These are phyloP conservation scores for Rhizoctonia solani DNA, from an alignment of 1,284 basidiomycete genomes.

Conservation along the genomic window DNA sequence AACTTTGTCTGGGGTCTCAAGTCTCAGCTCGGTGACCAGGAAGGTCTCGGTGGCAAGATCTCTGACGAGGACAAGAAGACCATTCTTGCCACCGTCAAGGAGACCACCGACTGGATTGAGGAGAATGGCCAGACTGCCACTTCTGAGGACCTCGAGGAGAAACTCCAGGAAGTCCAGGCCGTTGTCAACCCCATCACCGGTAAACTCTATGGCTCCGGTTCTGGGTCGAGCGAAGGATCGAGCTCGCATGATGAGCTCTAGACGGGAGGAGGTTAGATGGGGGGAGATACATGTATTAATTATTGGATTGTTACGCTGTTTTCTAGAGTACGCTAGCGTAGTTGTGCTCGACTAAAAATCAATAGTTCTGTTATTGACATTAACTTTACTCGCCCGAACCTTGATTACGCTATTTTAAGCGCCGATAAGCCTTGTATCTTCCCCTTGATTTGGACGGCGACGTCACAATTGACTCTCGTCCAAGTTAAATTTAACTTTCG, in stretches of 20 bases:
- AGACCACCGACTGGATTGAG: slow-evolving; percentile 90
- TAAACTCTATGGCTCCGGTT: slow-evolving; percentile 69
- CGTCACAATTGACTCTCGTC: too few species aligned
- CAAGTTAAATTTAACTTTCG: too few species aligned
- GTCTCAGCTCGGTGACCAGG: slow-evolving; percentile 81
- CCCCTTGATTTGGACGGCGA: too few species aligned
- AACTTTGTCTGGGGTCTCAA: slow-evolving; percentile 83
- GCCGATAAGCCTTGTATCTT: too few species aligned
- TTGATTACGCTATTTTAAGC: too few species aligned
- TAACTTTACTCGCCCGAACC: not conserved
- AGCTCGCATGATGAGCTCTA: slow-evolving; percentile 31
- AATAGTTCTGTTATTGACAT: not conserved
- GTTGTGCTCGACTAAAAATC: not conserved
- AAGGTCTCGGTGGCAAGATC: slow-evolving; percentile 89
- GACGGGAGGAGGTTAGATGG: slow-evolving; percentile 1
- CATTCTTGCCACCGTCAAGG: slow-evolving; percentile 81
- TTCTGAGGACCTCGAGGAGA: slow-evolving; percentile 91
- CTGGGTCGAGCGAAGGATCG: not conserved
- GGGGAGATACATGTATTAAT: not conserved
- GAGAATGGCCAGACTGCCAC: slow-evolving; percentile 75
- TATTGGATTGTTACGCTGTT: not conserved
- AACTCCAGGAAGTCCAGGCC: slow-evolving; percentile 75
- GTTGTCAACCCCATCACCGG: slow-evolving; percentile 75
- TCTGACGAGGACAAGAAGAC: slow-evolving; percentile 88
- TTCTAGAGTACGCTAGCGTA: not conserved